Evolutionary conservation across 257 asterid genomes (phyloP).

Genomic region (Scutellaria barbata): DNA sequence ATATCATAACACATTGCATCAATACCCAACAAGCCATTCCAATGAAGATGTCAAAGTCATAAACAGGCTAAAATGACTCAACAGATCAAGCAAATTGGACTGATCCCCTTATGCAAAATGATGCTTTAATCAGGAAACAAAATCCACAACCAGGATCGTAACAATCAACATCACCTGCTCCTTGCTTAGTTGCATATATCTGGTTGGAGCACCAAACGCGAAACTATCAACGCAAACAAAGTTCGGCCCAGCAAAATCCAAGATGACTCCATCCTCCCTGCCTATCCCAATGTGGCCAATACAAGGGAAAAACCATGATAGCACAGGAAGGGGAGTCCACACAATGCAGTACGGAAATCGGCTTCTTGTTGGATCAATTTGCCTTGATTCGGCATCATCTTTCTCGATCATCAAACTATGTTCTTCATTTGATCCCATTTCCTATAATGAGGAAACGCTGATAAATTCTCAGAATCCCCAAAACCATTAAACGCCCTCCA

Average conservation of each 20-base stretch:
- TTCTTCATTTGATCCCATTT: conserved; percentile 63
- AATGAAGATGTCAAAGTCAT: background rate
- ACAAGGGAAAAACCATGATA: conserved; percentile 87
- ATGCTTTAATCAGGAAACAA: background rate
- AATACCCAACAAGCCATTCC: background rate
- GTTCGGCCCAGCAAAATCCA: conserved; percentile 96
- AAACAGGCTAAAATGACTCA: background rate
- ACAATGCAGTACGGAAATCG: conserved; percentile 91
- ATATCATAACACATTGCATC: background rate
- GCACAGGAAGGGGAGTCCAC: conserved; percentile 91
- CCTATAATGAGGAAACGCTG: conserved; percentile 36
- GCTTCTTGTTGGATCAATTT: conserved; percentile 62
- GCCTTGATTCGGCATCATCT: conserved; percentile 33
- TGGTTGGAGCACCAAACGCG: conserved; percentile 83
- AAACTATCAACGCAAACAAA: conserved; percentile 88
- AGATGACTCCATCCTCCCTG: conserved; percentile 85
- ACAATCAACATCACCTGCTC: conserved; percentile 61
- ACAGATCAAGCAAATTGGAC: background rate
- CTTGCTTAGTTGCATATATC: conserved; percentile 69
- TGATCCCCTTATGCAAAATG: background rate
- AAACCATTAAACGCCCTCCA: background rate
- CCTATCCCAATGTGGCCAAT: conserved; percentile 92
- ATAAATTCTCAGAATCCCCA: conserved; percentile 11
- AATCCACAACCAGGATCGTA: conserved; percentile 11
- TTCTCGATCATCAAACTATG: conserved; percentile 64